Conservation (phyloP, 2,329 filamentous ascomycete species). For the Xylariomycetidae sp. region DNA sequence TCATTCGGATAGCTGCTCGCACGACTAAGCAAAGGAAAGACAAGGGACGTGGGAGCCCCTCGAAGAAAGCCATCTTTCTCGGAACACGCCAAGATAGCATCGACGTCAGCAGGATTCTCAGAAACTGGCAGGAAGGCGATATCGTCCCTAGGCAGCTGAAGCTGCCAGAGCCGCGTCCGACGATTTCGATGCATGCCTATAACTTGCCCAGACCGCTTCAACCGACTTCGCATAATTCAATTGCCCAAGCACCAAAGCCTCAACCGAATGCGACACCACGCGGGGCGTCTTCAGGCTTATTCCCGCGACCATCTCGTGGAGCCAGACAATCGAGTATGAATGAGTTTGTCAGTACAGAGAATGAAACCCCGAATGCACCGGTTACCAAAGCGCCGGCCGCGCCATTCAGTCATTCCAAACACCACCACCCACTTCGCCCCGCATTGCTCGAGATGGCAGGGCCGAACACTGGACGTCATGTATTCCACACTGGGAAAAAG, state of each 20-base stretch:
- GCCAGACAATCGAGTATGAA: conserved; percentile 25
- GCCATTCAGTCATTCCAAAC: no score
- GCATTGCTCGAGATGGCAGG: conserved; percentile 51
- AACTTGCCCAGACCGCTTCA: conserved; percentile 12
- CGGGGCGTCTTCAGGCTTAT: conserved; percentile 14
- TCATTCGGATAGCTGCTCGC: conserved; percentile 57
- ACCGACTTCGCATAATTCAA: conserved; percentile 18
- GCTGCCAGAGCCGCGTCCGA: not conserved
- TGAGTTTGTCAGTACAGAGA: conserved; percentile 23
- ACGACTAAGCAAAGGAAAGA: conserved; percentile 41
- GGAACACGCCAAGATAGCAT: conserved; percentile 55
- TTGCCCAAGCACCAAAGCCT: conserved; percentile 2
- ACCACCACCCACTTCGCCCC: no score
- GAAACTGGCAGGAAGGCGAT: conserved; percentile 49
- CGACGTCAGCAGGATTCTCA: conserved; percentile 47
- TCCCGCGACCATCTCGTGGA: conserved; percentile 21
- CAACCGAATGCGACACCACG: conserved; percentile 8
- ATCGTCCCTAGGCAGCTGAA: conserved; percentile 35
- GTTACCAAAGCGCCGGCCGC: no score
- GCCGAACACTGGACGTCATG: conserved; percentile 25
- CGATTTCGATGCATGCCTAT: not conserved
- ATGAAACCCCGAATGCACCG: conserved; percentile 5
- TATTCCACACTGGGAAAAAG: conserved; percentile 47
- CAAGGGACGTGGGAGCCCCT: conserved; percentile 50
- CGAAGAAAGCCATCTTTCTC: conserved; percentile 52